Conservation (phyloP, 2,329 filamentous ascomycete species). For the Aspergillus tamarii region DNA sequence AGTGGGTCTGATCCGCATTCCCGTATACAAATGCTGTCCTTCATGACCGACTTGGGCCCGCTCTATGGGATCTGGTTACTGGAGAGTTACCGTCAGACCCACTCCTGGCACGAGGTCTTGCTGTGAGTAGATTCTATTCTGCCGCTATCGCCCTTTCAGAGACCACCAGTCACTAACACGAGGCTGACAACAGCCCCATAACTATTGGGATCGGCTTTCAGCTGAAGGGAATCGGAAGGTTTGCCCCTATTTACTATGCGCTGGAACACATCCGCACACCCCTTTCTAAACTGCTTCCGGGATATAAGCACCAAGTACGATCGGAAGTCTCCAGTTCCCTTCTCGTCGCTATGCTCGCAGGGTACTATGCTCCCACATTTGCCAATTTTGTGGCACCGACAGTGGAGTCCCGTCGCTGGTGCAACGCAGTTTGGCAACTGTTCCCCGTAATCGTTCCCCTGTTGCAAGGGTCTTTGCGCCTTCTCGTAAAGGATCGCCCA, state of each 20-base stretch:
- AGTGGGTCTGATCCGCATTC: slow-evolving; percentile 9
- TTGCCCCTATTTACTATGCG: slow-evolving; percentile 11
- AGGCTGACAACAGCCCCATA: not conserved
- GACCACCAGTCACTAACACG: too few relatives aligned
- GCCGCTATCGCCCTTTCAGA: too few relatives aligned
- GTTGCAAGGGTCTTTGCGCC: not conserved
- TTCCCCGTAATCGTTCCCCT: slow-evolving; percentile 12
- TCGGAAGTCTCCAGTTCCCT: not conserved
- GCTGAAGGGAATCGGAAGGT: slow-evolving; percentile 8
- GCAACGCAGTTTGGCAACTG: slow-evolving; percentile 12
- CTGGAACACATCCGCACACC: slow-evolving; percentile 9
- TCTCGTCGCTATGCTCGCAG: not conserved
- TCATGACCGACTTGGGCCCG: slow-evolving; percentile 10
- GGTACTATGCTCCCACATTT: slow-evolving; percentile 11
- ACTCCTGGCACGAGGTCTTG: not conserved
- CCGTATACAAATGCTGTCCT: slow-evolving; percentile 6
- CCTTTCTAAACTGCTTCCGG: slow-evolving; percentile 1
- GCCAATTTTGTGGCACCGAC: slow-evolving; percentile 3
- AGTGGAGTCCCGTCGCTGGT: not conserved
- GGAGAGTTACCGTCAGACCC: slow-evolving; percentile 6
- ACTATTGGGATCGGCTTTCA: not conserved
- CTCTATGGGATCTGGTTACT: slow-evolving; percentile 13
- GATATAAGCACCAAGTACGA: not conserved
- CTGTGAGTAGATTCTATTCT: not conserved
- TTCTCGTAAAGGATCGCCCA: not conserved